Conservation (phyloP, 192 early-diverging fungal species). For the Coemansia sp. region DNA sequence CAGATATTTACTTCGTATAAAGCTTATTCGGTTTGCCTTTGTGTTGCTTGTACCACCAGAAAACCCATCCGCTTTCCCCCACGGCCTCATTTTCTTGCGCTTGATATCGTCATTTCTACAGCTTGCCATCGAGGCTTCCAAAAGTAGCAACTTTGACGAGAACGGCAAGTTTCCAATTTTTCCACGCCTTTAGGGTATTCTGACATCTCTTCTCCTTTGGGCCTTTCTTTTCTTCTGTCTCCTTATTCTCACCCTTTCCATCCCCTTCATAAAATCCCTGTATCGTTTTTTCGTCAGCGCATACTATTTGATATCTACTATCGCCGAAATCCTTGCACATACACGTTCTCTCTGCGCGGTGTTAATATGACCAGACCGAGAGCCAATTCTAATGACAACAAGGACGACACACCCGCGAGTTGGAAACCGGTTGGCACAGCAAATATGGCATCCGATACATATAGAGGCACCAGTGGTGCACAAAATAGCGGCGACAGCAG, state of each 20-base stretch:
- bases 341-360: background rate
- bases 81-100: background rate
- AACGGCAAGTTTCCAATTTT: background rate
- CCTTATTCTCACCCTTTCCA: background rate
- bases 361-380: slow-evolving; percentile 4
- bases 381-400: background rate
- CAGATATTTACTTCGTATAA: background rate
- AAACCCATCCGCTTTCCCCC: background rate
- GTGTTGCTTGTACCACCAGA: slow-evolving; percentile 9
- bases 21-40: slow-evolving; percentile 4
- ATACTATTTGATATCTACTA: background rate
- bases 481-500: background rate
- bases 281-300: background rate
- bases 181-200: background rate
- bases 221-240: background rate
- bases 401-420: background rate
- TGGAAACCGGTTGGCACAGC: slow-evolving; percentile 4
- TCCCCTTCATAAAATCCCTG: background rate
- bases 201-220: background rate
- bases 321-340: background rate
- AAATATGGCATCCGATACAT: background rate
- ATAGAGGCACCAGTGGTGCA: background rate
- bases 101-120: background rate
- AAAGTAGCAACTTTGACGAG: background rate
- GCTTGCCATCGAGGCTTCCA: background rate